A percentile compares a stretch with the other conserved stretches of the same genome.
Evolutionary conservation across 768 basidiomycete genomes (phyloP).

Genomic region (Austroboletus eburneus): DNA sequence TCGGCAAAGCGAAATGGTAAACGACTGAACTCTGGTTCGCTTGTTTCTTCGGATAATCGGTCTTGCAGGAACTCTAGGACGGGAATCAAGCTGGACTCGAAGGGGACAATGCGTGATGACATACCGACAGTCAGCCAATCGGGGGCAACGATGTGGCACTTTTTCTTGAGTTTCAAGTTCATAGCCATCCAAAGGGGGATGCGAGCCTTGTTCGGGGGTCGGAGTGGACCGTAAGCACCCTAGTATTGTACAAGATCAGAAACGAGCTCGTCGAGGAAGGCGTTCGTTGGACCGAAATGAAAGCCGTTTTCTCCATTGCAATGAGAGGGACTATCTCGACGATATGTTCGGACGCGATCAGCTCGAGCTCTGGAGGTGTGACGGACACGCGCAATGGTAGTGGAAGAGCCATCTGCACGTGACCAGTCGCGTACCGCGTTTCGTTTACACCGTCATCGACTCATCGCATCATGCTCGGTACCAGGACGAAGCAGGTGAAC

Average conservation of each 20-base stretch:
- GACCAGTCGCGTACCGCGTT: slow-evolving; percentile 15
- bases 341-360: slow-evolving; percentile 79
- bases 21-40: slow-evolving; percentile 65
- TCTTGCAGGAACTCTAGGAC: slow-evolving; percentile 75
- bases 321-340: slow-evolving; percentile 87
- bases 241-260: slow-evolving; percentile 32
- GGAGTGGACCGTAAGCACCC: slow-evolving; percentile 92
- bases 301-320: slow-evolving; percentile 85
- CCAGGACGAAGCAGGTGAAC: slow-evolving; percentile 61
- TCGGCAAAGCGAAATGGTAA: slow-evolving; percentile 89
- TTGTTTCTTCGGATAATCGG: slow-evolving; percentile 69
- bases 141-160: slow-evolving; percentile 89
- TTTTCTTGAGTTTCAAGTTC: slow-evolving; percentile 90
- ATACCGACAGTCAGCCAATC: slow-evolving; percentile 84
- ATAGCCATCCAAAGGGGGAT: slow-evolving; percentile 97
- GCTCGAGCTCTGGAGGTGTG: slow-evolving; percentile 82
- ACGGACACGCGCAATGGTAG: slow-evolving; percentile 63
- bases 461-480: slow-evolving; percentile 40
- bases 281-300: slow-evolving; percentile 68
- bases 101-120: slow-evolving; percentile 25
- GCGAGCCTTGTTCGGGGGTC: slow-evolving; percentile 77
- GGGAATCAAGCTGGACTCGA: background rate
- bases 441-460: background rate
- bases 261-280: slow-evolving; percentile 4
- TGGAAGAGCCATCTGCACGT: slow-evolving; percentile 65